These are phyloP conservation scores for Rehmannia glutinosa DNA, from an alignment of 257 asterid genomes.

Conservation along the genomic window DNA sequence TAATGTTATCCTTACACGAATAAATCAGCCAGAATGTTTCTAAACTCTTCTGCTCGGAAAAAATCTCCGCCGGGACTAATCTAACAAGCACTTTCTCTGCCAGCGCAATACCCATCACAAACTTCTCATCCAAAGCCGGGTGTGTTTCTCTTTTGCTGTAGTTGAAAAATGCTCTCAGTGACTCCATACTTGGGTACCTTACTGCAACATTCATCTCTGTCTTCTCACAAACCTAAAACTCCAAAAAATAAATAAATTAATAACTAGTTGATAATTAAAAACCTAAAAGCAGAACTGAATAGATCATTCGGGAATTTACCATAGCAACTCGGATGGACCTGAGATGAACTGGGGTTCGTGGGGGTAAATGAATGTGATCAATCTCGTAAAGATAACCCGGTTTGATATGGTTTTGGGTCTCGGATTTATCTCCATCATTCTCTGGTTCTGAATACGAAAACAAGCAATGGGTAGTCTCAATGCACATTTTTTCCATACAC, in stretches of 20 bases:
- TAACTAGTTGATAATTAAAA: neutral
- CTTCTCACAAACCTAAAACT: constrained; percentile 69
- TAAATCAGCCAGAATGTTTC: constrained; percentile 58
- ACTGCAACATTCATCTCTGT: constrained; percentile 53
- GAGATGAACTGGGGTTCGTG: constrained; percentile 67
- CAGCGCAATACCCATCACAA: constrained; percentile 56
- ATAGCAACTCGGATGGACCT: constrained; percentile 69
- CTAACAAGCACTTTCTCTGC: constrained; percentile 64
- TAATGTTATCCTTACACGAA: constrained; percentile 11
- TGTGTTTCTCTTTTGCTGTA: constrained; percentile 62
- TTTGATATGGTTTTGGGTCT: constrained; percentile 23
- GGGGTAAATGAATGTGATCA: constrained; percentile 62
- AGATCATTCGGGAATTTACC: constrained; percentile 33
- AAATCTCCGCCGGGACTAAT: constrained; percentile 43
- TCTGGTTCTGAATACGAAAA: constrained; percentile 6
- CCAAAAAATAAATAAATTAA: neutral
- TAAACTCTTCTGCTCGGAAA: constrained; percentile 45
- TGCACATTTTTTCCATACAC: neutral
- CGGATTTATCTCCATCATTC: constrained; percentile 17
- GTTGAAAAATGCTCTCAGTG: constrained; percentile 56
- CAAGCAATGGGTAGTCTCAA: constrained; percentile 15
- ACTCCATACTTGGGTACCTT: constrained; percentile 73
- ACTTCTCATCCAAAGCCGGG: constrained; percentile 81
- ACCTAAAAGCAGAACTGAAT: neutral
- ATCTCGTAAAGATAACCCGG: constrained; percentile 71